A percentile compares a stretch with the other conserved stretches of the same genome.
Conservation (phyloP, 2,329 filamentous ascomycete species). For the Scedosporium minutisporum region DNA sequence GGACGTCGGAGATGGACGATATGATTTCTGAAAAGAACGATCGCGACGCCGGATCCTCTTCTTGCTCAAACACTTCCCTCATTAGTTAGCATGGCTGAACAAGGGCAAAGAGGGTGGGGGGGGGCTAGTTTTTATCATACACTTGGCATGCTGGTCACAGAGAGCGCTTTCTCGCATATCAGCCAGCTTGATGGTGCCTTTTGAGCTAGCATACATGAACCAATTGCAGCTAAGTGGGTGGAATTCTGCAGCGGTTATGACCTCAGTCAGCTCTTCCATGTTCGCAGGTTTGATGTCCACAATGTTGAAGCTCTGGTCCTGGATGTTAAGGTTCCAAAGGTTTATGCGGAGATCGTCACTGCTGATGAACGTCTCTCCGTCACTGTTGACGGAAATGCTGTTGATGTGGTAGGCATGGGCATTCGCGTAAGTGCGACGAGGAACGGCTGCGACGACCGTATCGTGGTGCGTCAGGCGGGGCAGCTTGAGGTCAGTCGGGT, state of each 20-base stretch:
- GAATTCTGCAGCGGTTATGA: conserved; percentile 97
- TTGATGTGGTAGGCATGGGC: conserved; percentile 99
- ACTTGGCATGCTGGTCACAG: conserved; percentile 90
- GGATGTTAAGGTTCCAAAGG: conserved; percentile 97
- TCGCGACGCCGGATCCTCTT: conserved; percentile 91
- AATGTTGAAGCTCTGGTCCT: conserved; percentile 99
- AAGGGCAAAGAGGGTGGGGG: neutral
- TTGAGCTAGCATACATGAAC: conserved; percentile 99
- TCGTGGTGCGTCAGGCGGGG: conserved; percentile 96
- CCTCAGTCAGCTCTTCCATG: conserved; percentile 98
- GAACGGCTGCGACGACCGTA: conserved; percentile 93
- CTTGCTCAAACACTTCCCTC: conserved; percentile 83
- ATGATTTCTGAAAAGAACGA: conserved; percentile 99
- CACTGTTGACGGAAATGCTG: conserved; percentile 99
- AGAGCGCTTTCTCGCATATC: conserved; percentile 97
- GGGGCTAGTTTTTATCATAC: conserved; percentile 36
- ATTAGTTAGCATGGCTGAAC: neutral
- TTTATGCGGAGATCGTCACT: conserved; percentile 97
- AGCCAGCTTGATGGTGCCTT: conserved; percentile 96
- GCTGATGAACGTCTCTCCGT: conserved; percentile 98
- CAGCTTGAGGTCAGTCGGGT: conserved; percentile 75
- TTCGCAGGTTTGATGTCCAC: conserved; percentile 99
- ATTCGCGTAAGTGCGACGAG: conserved; percentile 92
- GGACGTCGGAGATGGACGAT: conserved; percentile 96
- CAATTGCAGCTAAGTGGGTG: conserved; percentile 96